A percentile compares a stretch with the other conserved stretches of the same genome.
Evolutionary conservation across 176 grass and related monocot species (phyloP).

Genomic region (Puya raimondii): DNA sequence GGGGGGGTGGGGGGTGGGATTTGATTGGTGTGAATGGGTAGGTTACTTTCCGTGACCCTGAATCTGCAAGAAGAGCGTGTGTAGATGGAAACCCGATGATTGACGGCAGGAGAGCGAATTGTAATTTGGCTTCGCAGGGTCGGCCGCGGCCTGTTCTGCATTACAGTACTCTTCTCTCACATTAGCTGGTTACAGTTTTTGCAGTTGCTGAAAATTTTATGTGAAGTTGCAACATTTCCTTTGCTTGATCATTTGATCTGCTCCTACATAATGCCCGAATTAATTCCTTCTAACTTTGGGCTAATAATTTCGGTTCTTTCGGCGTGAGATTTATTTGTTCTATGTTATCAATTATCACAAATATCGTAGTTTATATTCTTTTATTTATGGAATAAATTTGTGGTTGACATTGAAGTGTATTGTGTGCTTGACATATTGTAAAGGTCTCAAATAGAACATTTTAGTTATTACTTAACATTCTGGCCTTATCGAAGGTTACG

Average conservation of each 20-base stretch:
- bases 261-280: background rate
- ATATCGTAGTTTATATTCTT: too few relatives aligned
- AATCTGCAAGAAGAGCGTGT: conserved; percentile 77
- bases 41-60: conserved; percentile 86
- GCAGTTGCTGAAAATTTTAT: background rate
- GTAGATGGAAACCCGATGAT: conserved; percentile 68
- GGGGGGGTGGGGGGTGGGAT: background rate
- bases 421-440: too few relatives aligned
- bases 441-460: too few relatives aligned
- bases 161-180: conserved; percentile 22
- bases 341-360: too few relatives aligned
- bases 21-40: conserved; percentile 16
- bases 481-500: too few relatives aligned
- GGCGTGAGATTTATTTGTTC: too few relatives aligned
- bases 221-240: background rate
- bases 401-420: too few relatives aligned
- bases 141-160: conserved; percentile 44
- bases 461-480: too few relatives aligned
- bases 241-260: background rate
- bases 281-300: background rate
- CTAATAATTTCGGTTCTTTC: too few relatives aligned
- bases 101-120: conserved; percentile 78
- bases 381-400: too few relatives aligned
- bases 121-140: conserved; percentile 88
- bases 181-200: background rate